Conservation (phyloP, 2,329 filamentous ascomycete species). For the Lasiodiplodia sp. region DNA sequence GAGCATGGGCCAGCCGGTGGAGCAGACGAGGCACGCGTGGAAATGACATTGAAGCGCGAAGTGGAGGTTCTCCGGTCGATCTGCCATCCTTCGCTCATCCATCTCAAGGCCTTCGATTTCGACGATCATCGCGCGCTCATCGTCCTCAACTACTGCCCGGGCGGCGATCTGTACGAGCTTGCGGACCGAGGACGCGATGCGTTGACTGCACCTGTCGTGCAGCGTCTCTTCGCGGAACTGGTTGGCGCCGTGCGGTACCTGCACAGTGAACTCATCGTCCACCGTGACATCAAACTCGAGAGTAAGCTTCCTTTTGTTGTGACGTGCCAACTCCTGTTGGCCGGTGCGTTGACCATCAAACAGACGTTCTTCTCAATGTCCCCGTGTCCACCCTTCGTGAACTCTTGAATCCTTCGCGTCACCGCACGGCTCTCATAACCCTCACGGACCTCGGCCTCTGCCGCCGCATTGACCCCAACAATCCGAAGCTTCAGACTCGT, state of each 20-base stretch:
- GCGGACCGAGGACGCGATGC: slow-evolving; percentile 75
- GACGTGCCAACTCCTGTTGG: slow-evolving; percentile 34
- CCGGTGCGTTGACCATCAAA: slow-evolving; percentile 38
- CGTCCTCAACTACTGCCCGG: slow-evolving; percentile 89
- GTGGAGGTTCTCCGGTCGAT: slow-evolving; percentile 91
- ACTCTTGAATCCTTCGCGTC: slow-evolving; percentile 71
- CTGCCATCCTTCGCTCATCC: slow-evolving; percentile 87
- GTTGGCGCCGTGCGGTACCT: slow-evolving; percentile 86
- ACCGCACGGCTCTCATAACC: slow-evolving; percentile 84
- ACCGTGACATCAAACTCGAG: slow-evolving; percentile 97
- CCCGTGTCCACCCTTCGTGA: slow-evolving; percentile 71
- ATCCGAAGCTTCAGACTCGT: slow-evolving; percentile 88
- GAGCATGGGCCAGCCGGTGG: slow-evolving; percentile 94
- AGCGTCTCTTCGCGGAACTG: slow-evolving; percentile 88
- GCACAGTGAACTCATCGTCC: slow-evolving; percentile 85
- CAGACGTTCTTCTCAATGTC: slow-evolving; percentile 91
- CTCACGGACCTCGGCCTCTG: slow-evolving; percentile 92
- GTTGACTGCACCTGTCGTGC: slow-evolving; percentile 73
- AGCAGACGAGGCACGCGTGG: slow-evolving; percentile 89
- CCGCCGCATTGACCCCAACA: slow-evolving; percentile 77
- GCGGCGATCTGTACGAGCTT: slow-evolving; percentile 93
- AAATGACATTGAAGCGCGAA: slow-evolving; percentile 92
- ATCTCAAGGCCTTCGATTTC: slow-evolving; percentile 90
- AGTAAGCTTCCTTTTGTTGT: slow-evolving; percentile 65
- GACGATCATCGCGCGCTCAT: slow-evolving; percentile 83